phyloP scores from a whole-genome alignment of 805 yeast species.

The Candida argentea region DNA sequence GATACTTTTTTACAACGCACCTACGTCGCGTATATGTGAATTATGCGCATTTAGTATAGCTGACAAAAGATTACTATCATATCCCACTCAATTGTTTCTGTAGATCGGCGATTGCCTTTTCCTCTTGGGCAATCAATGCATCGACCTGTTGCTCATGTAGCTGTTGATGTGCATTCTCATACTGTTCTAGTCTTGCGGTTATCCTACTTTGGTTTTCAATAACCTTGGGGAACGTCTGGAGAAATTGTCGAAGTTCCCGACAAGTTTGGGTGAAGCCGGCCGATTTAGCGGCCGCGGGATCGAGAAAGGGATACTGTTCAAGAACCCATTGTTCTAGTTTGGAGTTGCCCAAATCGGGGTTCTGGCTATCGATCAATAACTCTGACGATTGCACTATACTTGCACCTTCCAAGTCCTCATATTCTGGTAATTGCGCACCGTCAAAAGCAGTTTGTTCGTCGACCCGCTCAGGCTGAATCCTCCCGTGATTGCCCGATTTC shows the following conservation, averaged over 20 bases:
- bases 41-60: not conserved
- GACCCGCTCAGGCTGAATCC: constrained; percentile 34
- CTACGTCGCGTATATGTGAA: too few relatives aligned
- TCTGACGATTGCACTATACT: constrained; percentile 22
- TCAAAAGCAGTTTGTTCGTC: constrained; percentile 38
- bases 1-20: too few relatives aligned
- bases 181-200: too few relatives aligned
- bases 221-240: constrained; percentile 31
- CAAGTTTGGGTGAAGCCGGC: constrained; percentile 31
- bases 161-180: too few relatives aligned
- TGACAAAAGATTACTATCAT: constrained; percentile 3
- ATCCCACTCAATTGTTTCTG: constrained; percentile 25
- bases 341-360: constrained; percentile 24
- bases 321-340: constrained; percentile 23
- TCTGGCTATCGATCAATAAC: constrained; percentile 2
- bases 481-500: too few relatives aligned
- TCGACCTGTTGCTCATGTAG: constrained; percentile 26
- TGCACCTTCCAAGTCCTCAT: constrained; percentile 1
- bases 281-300: constrained; percentile 15
- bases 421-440: constrained; percentile 12
- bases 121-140: constrained; percentile 35
- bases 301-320: constrained; percentile 14
- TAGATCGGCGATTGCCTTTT: constrained; percentile 33
- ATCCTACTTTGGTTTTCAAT: constrained; percentile 34
- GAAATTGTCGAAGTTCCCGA: constrained; percentile 24